A percentile compares a stretch with the other conserved stretches of the same genome.
Conservation (phyloP, 2,329 filamentous ascomycete species). For the Monosporascus sp. region DNA sequence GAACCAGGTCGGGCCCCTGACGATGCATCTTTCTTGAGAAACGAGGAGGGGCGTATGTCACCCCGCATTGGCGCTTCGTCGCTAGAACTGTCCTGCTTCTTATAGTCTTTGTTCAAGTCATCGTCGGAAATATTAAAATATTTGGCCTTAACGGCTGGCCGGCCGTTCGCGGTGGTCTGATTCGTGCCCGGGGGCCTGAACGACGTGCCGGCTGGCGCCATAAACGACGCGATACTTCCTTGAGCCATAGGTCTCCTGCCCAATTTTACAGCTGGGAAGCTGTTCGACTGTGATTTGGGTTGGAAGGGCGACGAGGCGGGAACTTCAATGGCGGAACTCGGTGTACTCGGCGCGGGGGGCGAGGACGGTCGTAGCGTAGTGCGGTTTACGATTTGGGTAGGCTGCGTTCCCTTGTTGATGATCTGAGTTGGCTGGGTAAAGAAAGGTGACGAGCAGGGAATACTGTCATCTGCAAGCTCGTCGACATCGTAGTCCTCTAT, state of each 20-base stretch:
- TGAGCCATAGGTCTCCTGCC: slow-evolving; percentile 8
- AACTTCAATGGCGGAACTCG: slow-evolving; percentile 62
- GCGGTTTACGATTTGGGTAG: slow-evolving; percentile 51
- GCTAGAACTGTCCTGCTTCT: slow-evolving; percentile 26
- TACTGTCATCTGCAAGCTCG: slow-evolving; percentile 35
- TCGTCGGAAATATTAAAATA: slow-evolving; percentile 28
- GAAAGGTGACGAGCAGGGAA: slow-evolving; percentile 38
- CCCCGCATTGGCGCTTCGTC: slow-evolving; percentile 26
- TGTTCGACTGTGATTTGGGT: slow-evolving; percentile 26
- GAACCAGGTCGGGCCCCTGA: slow-evolving; percentile 7
- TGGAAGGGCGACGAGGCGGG: slow-evolving; percentile 80
- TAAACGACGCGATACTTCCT: slow-evolving; percentile 51
- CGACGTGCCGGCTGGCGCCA: slow-evolving; percentile 72
- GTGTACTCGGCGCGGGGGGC: slow-evolving; percentile 37
- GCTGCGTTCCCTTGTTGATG: slow-evolving; percentile 43
- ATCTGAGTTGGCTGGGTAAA: slow-evolving; percentile 42
- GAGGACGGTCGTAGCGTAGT: slow-evolving; percentile 29
- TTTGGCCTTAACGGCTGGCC: slow-evolving; percentile 28
- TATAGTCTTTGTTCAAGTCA: slow-evolving; percentile 27
- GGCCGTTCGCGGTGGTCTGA: slow-evolving; percentile 25
- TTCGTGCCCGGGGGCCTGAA: slow-evolving; percentile 49
- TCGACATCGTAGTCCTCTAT: slow-evolving; percentile 37
- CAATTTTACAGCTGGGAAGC: slow-evolving; percentile 3
- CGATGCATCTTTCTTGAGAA: slow-evolving; percentile 18
- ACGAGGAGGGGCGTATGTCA: slow-evolving; percentile 28